Conservation (phyloP, 1,139 yeast genomes). For the Eremothecium coryli region DNA sequence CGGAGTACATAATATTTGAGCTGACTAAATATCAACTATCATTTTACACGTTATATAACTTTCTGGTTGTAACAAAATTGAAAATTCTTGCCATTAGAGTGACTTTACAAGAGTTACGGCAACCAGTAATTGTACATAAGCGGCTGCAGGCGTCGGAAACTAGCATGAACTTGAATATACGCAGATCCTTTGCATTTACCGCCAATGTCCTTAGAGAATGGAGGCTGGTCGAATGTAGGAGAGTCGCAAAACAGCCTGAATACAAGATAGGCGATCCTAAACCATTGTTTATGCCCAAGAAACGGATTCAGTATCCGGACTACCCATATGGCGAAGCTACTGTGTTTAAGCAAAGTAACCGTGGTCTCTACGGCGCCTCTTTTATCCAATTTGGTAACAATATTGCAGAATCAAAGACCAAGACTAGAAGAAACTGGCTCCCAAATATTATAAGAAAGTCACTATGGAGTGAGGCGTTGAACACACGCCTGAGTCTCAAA, state of each 20-base stretch:
- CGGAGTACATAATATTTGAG: no score
- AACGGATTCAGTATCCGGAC: slow-evolving; percentile 50
- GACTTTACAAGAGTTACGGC: no score
- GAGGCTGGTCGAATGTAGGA: slow-evolving; percentile 35
- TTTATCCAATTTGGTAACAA: slow-evolving; percentile 70
- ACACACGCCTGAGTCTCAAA: slow-evolving; percentile 44
- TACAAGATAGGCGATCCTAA: slow-evolving; percentile 38
- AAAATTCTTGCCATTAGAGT: no score
- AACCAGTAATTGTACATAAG: no score
- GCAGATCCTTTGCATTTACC: slow-evolving; percentile 15
- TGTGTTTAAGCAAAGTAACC: slow-evolving; percentile 72
- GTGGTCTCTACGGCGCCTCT: slow-evolving; percentile 85
- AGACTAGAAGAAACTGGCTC: slow-evolving; percentile 64
- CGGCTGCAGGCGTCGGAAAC: no score
- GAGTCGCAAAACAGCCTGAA: slow-evolving; percentile 32
- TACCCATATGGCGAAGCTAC: slow-evolving; percentile 76
- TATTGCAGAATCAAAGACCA: slow-evolving; percentile 69
- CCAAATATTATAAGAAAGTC: slow-evolving; percentile 72
- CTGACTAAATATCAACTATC: no score
- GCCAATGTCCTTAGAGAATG: slow-evolving; percentile 27
- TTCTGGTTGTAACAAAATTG: no score
- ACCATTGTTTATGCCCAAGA: slow-evolving; percentile 42
- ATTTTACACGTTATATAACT: no score
- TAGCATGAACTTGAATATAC: slow-evolving; percentile 2
- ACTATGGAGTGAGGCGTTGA: slow-evolving; percentile 77